Percentiles rank a stretch among this genome's conserved stretches.
Evolutionary conservation across 2,329 filamentous ascomycete species (phyloP).

Genomic region (Botryotinia convoluta): DNA sequence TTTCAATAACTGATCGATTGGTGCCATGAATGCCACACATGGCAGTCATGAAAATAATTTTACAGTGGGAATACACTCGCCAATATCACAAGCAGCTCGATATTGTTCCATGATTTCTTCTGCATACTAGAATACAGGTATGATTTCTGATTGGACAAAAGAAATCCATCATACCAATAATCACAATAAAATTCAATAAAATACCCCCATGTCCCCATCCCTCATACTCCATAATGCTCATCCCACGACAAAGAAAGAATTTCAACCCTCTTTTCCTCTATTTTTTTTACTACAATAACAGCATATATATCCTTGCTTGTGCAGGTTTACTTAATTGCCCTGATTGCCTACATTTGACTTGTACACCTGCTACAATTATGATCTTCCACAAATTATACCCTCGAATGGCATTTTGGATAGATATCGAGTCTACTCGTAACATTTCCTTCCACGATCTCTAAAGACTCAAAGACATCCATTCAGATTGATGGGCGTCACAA

Average conservation of each 20-base stretch:
- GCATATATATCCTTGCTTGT: constrained; percentile 37
- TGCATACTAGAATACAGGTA: constrained; percentile 16
- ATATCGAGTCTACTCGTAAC: constrained; percentile 39
- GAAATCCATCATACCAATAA: neutral
- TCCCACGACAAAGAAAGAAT: constrained; percentile 40
- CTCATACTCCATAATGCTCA: neutral
- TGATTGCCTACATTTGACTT: constrained; percentile 41
- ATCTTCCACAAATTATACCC: constrained; percentile 42
- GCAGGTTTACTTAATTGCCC: constrained; percentile 40
- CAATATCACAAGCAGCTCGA: constrained; percentile 21
- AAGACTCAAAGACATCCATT: constrained; percentile 32
- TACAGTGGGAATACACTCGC: constrained; percentile 21
- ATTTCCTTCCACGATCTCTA: constrained; percentile 41
- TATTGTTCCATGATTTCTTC: constrained; percentile 20
- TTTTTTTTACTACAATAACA: constrained; percentile 37
- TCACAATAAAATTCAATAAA: neutral
- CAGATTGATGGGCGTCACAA: constrained; percentile 39
- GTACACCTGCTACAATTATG: constrained; percentile 42
- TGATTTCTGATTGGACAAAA: neutral
- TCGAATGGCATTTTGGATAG: constrained; percentile 39
- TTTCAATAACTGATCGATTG: constrained; percentile 39
- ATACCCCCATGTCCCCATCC: constrained; percentile 17
- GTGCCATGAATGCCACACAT: constrained; percentile 40
- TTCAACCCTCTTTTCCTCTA: constrained; percentile 40
- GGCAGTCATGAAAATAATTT: constrained; percentile 40